Evolutionary conservation across 768 basidiomycete species (phyloP), one percentile per base, ranked within the genome.

Genomic region (Lentinula sp.): DNA sequence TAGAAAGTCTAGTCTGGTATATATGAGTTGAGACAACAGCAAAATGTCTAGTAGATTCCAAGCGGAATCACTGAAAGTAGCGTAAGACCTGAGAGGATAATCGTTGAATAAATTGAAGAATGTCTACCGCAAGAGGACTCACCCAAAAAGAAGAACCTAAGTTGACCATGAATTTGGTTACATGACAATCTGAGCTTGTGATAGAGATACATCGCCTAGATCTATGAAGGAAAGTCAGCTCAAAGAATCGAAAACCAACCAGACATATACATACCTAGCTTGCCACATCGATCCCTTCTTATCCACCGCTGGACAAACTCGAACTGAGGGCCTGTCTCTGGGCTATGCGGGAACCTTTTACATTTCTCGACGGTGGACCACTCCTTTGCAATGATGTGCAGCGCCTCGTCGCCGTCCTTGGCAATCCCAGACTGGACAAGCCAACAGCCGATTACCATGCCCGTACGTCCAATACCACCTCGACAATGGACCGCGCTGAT

Each of bases 281-380:
- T 18, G 15, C 39, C 37, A 32, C 55, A 56, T 31, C 28, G 9
- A 7, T 56, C 55, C 16, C 40, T 42, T 42, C 39, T 35, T n/a
- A 55, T 50, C 39, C 45, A 28, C 34, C 50, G 61, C 43, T 40
- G 50, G 23, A 91, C 89, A 68, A 84, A 91, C 66, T 91, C 86
- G 68, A 84, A 86, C 70, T 91, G 89, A 1, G 86, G 79, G 16
- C 89, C 89, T 2, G 89, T 91, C 74, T 91, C 89, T 15, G 89
- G 89, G 67, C 87, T 88, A 69, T 86, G 81, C 0, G 88, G 88
- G 71, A 84, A 91, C 8, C 87, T 78, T 50, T 78, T 83, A 76
- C 81, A 90, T 76, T 92, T 92, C 72, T 88, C 89, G 53, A 92
- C 89, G 2, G 77, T 81, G 68, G 83, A 80, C 89, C 89, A 92